Conservation (phyloP, 2,329 filamentous ascomycete genomes). For the Aspergillus fijiensis region DNA sequence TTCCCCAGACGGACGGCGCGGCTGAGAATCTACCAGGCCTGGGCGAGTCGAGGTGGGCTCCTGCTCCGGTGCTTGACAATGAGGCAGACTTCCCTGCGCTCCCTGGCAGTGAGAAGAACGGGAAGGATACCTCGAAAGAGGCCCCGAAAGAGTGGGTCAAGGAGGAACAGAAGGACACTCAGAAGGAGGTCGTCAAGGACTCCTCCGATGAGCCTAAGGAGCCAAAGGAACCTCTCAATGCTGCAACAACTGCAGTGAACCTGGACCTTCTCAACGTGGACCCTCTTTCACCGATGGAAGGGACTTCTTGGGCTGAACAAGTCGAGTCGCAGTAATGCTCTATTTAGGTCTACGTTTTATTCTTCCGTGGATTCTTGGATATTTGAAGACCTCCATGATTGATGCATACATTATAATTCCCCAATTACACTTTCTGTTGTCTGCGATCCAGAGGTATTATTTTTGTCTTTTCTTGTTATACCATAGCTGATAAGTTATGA, state of each 20-base stretch:
- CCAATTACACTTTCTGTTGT: background rate
- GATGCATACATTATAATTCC: conserved; percentile 4
- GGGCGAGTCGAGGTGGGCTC: conserved; percentile 15
- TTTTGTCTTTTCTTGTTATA: background rate
- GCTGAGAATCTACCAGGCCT: conserved; percentile 10
- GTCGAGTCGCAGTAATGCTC: conserved; percentile 26
- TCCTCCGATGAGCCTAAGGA: background rate
- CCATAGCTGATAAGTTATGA: background rate
- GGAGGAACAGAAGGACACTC: background rate
- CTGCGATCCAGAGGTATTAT: too few species aligned
- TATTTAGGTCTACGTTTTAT: background rate
- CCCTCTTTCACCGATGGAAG: conserved; percentile 30
- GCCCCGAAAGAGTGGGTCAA: background rate
- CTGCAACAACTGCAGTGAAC: conserved; percentile 10
- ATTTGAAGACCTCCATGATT: background rate
- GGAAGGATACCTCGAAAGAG: conserved; percentile 1
- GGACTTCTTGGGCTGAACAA: conserved; percentile 35
- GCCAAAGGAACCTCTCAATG: background rate
- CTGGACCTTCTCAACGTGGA: conserved; percentile 26
- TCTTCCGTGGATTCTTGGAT: background rate
- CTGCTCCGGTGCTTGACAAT: conserved; percentile 27
- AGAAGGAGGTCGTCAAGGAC: conserved; percentile 6
- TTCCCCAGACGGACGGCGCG: conserved; percentile 17
- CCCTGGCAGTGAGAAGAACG: conserved; percentile 27
- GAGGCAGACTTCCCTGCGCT: conserved; percentile 40